A percentile compares a stretch with the other conserved stretches of the same genome.
Conservation (phyloP, 441 rosid genomes). For the Gossypium laxum region DNA sequence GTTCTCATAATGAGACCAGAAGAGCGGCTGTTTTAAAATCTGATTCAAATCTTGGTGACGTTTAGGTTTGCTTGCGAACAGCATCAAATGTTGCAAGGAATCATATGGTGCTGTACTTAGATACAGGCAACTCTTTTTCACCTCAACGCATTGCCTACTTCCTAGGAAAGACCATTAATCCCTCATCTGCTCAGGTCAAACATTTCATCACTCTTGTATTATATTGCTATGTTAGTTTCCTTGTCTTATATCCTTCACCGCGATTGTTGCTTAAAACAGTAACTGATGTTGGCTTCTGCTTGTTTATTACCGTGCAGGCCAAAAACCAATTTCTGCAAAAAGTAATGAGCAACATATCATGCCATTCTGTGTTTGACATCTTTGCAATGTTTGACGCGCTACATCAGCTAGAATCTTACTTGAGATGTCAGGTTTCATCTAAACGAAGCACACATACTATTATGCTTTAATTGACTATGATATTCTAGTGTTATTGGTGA, state of each 20-base stretch:
- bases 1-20: neutral
- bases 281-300: constrained; percentile 5
- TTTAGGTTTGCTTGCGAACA: constrained; percentile 58
- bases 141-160: constrained; percentile 48
- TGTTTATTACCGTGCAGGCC: constrained; percentile 9
- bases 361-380: constrained; percentile 44
- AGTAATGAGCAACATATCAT: constrained; percentile 39
- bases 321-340: constrained; percentile 22
- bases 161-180: constrained; percentile 25
- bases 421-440: constrained; percentile 36
- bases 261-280: constrained; percentile 7
- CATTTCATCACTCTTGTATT: neutral
- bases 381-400: constrained; percentile 41
- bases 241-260: neutral
- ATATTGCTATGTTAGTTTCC: constrained; percentile 7
- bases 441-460: constrained; percentile 8
- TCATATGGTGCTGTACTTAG: constrained; percentile 47
- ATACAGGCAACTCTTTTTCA: constrained; percentile 79
- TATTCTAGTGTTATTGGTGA: constrained; percentile 10
- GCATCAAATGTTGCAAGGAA: constrained; percentile 48
- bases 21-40: neutral
- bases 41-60: constrained; percentile 13
- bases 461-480: constrained; percentile 6
- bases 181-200: constrained; percentile 29
- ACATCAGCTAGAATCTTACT: constrained; percentile 28